A percentile compares a stretch with the other conserved stretches of the same genome.
Evolutionary conservation across 805 yeast species (phyloP).

Genomic region (Cyberlindnera subsufficiens): DNA sequence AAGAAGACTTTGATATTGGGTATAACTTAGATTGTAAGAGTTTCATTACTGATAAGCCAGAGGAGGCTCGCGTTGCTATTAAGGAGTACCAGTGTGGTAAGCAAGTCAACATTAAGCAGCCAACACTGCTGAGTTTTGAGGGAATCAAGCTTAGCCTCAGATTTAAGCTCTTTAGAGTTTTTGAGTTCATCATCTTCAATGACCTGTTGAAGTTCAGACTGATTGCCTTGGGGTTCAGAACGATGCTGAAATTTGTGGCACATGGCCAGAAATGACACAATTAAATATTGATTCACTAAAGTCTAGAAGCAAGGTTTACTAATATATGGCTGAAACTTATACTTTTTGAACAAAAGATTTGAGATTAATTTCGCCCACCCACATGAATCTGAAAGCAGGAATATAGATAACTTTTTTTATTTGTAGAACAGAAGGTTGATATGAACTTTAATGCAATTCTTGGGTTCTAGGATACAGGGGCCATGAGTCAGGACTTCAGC

Average conservation of each 20-base stretch:
- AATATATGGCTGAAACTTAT: too few species aligned
- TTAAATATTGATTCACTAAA: background rate
- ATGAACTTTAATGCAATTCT: too few species aligned
- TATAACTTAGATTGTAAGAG: constrained; percentile 30
- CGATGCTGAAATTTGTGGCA: constrained; percentile 4
- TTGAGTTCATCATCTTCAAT: constrained; percentile 16
- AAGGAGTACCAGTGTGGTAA: constrained; percentile 5
- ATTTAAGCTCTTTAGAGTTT: constrained; percentile 13
- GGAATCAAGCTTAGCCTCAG: constrained; percentile 2
- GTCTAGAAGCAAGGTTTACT: too few species aligned
- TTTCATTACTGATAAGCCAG: constrained; percentile 37
- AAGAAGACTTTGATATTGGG: constrained; percentile 31
- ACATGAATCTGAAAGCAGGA: too few species aligned
- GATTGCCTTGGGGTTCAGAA: background rate
- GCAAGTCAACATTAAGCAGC: background rate
- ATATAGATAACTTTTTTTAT: too few species aligned
- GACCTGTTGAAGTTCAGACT: constrained; percentile 8
- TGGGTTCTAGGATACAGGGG: too few species aligned
- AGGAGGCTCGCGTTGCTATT: constrained; percentile 10
- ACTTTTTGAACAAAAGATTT: too few species aligned
- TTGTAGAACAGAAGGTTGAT: too few species aligned
- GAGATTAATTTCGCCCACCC: too few species aligned
- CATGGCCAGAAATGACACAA: constrained; percentile 8
- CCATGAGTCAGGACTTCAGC: too few species aligned
- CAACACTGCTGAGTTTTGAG: constrained; percentile 5